Evolutionary conservation across 805 yeast species (phyloP).

Genomic region (Maudiozyma saulgeensis): DNA sequence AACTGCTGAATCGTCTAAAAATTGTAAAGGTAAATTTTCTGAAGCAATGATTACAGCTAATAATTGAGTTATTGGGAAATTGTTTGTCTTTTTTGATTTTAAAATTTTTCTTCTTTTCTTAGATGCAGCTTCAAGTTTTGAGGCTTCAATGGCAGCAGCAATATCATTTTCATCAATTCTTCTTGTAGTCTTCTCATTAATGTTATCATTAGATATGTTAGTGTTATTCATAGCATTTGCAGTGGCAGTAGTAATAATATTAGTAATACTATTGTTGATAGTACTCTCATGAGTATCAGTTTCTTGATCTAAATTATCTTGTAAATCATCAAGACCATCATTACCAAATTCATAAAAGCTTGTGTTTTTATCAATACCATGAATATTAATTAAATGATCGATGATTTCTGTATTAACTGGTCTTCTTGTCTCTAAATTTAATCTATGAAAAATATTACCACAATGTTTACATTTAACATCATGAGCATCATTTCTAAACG

Average conservation of each 20-base stretch:
- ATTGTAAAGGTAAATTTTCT: constrained; percentile 11
- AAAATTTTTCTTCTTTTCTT: neutral
- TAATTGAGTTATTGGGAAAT: constrained; percentile 9
- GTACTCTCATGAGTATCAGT: no score
- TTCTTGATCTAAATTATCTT: no score
- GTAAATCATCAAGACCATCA: no score
- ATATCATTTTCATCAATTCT: neutral
- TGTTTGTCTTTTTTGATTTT: constrained; percentile 2
- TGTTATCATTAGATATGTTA: no score
- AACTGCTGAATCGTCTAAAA: constrained; percentile 8
- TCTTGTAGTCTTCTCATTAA: no score
- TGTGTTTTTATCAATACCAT: neutral
- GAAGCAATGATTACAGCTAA: constrained; percentile 13
- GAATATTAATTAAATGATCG: neutral
- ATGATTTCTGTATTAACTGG: neutral
- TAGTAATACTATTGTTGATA: no score
- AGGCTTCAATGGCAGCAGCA: neutral
- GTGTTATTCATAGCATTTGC: no score
- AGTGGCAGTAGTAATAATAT: no score
- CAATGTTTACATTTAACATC: constrained; percentile 14
- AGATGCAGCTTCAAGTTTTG: neutral
- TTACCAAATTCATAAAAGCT: neutral
- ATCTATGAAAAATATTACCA: constrained; percentile 4
- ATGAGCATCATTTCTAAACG: neutral
- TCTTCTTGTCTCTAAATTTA: neutral